These are phyloP conservation scores for Tuber microsphaerosporum DNA, from an alignment of 495 filamentous ascomycete genomes.

Conservation along the genomic window DNA sequence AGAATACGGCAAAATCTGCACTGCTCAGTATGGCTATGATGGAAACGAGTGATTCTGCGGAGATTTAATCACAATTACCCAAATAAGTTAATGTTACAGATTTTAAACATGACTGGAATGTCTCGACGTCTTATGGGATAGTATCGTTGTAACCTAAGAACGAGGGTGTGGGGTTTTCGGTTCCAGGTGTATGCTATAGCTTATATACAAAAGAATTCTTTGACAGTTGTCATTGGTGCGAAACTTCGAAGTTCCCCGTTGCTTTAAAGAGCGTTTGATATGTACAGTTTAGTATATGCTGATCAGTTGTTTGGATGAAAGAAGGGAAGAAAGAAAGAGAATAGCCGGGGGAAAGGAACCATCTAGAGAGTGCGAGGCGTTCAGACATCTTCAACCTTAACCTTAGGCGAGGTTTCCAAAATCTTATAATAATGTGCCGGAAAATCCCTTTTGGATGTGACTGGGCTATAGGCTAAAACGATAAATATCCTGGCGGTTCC, in stretches of 20 bases:
- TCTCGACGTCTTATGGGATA: no score
- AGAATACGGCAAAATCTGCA: no score
- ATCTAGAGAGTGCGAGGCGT: no score
- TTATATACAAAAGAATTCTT: neutral
- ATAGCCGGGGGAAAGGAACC: neutral
- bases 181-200: neutral
- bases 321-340: neutral
- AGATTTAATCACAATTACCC: no score
- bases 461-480: neutral
- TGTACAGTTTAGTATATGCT: neutral
- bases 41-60: no score
- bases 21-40: no score
- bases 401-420: neutral
- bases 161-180: neutral
- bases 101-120: no score
- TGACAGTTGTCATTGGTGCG: neutral
- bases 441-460: neutral
- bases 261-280: neutral
- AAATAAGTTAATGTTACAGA: no score
- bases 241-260: neutral
- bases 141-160: no score
- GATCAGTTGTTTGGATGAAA: neutral
- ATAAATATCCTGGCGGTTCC: neutral
- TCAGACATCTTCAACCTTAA: neutral
- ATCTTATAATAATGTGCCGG: neutral